Percentiles rank a stretch among this genome's conserved stretches.
Evolutionary conservation across 331 rosid genomes (phyloP).

Genomic region (Spiraea crenata): DNA sequence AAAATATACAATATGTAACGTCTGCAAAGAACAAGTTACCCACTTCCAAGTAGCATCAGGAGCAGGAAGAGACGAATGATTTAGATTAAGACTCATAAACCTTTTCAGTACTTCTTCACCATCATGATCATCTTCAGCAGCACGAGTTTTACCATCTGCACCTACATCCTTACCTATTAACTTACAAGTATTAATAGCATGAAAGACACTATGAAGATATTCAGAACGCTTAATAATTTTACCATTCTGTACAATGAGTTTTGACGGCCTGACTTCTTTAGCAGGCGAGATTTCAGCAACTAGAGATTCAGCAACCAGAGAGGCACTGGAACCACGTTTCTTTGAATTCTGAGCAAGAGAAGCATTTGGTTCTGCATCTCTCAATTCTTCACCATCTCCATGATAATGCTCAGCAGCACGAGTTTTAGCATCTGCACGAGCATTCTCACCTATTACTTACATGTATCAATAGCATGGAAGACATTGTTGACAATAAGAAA

Average conservation of each 20-base stretch:
- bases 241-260: too few species aligned
- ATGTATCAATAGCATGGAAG: background rate
- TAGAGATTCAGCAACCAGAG: too few species aligned
- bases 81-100: conserved; percentile 15
- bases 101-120: conserved; percentile 24
- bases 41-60: conserved; percentile 56
- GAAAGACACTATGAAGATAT: too few species aligned
- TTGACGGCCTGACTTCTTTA: too few species aligned
- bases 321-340: too few species aligned
- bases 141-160: conserved; percentile 32
- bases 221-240: too few species aligned
- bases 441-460: background rate
- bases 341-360: too few species aligned
- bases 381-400: conserved; percentile 25
- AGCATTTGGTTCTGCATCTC: too few species aligned
- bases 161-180: too few species aligned
- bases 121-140: conserved; percentile 21
- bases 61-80: conserved; percentile 42
- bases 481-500: background rate
- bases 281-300: too few species aligned
- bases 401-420: conserved; percentile 21
- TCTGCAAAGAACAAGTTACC: conserved; percentile 33
- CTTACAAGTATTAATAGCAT: background rate
- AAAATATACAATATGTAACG: conserved; percentile 9
- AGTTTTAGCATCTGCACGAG: conserved; percentile 26